phyloP scores from a whole-genome alignment of 2,329 filamentous ascomycete genomes.

The Cercospora zeae-maydis region DNA sequence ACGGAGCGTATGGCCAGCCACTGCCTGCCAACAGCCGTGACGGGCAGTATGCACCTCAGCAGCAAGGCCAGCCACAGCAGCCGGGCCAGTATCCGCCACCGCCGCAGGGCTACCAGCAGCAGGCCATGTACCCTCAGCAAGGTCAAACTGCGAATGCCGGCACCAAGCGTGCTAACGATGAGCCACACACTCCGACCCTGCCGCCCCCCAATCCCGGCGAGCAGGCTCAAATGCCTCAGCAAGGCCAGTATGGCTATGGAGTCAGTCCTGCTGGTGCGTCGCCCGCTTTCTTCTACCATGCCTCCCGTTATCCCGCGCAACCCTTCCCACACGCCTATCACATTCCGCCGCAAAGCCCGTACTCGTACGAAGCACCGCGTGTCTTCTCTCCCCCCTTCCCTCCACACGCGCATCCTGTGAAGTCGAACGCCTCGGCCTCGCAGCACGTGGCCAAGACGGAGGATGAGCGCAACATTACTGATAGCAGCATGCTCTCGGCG shows the following conservation, averaged over 20 bases:
- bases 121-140: conserved; percentile 39
- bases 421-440: conserved; percentile 20
- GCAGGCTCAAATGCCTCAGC: conserved; percentile 38
- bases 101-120: conserved; percentile 44
- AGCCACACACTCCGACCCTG: conserved; percentile 51
- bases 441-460: conserved; percentile 31
- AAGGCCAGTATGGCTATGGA: conserved; percentile 41
- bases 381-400: conserved; percentile 38
- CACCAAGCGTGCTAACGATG: conserved; percentile 46
- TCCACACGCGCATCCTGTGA: conserved; percentile 41
- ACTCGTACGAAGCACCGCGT: conserved; percentile 42
- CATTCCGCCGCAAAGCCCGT: conserved; percentile 40
- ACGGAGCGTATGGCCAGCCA: conserved; percentile 51
- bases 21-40: conserved; percentile 39
- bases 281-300: conserved; percentile 41
- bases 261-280: conserved; percentile 44
- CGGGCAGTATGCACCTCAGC: conserved; percentile 33
- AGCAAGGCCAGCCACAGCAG: conserved; percentile 30
- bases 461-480: conserved; percentile 37
- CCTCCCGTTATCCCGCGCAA: conserved; percentile 40
- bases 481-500: conserved; percentile 31
- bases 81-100: conserved; percentile 38
- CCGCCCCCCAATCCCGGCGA: conserved; percentile 48
- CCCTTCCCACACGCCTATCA: conserved; percentile 40
- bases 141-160: conserved; percentile 20